phyloP scores from a whole-genome alignment of 1,284 basidiomycete species.

The Meira miltonrushii region DNA sequence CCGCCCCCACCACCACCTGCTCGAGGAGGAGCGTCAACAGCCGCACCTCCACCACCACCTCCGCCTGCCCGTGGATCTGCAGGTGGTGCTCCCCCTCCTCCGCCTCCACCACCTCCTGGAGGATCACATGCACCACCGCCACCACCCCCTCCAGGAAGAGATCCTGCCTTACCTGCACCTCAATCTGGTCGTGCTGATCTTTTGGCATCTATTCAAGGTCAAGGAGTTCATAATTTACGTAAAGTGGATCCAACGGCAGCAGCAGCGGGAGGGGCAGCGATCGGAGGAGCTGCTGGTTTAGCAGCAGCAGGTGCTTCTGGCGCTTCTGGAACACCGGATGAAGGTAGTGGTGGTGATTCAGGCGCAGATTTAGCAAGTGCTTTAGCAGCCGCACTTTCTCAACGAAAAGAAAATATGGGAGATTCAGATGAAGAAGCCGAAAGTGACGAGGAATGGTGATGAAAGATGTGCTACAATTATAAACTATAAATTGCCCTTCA shows the following conservation, averaged over 20 bases:
- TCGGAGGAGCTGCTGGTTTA: conserved; percentile 19
- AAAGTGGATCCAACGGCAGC: conserved; percentile 57
- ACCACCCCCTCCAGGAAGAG: conserved; percentile 27
- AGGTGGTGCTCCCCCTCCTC: conserved; percentile 21
- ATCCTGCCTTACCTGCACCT: conserved; percentile 19
- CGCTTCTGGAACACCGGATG: conserved; percentile 10
- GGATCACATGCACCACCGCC: conserved; percentile 30
- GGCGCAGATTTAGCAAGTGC: conserved; percentile 64
- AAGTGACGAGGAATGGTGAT: conserved; percentile 54
- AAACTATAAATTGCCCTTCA: background rate
- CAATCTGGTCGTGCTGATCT: conserved; percentile 58
- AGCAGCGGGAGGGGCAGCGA: conserved; percentile 17
- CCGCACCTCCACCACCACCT: conserved; percentile 23
- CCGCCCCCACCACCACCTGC: conserved; percentile 51
- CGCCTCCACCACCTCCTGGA: conserved; percentile 35
- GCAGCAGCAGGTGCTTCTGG: conserved; percentile 21
- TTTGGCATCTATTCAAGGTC: conserved; percentile 66
- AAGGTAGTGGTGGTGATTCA: conserved; percentile 29
- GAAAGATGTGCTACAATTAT: background rate
- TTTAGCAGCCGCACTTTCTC: conserved; percentile 64
- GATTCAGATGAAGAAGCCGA: conserved; percentile 86
- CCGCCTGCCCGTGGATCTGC: conserved; percentile 15
- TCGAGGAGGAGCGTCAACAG: conserved; percentile 9
- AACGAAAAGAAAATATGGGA: conserved; percentile 82
- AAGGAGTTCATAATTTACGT: conserved; percentile 66